phyloP scores from a whole-genome alignment of 495 filamentous ascomycete genomes.

The Tuber borchii region DNA sequence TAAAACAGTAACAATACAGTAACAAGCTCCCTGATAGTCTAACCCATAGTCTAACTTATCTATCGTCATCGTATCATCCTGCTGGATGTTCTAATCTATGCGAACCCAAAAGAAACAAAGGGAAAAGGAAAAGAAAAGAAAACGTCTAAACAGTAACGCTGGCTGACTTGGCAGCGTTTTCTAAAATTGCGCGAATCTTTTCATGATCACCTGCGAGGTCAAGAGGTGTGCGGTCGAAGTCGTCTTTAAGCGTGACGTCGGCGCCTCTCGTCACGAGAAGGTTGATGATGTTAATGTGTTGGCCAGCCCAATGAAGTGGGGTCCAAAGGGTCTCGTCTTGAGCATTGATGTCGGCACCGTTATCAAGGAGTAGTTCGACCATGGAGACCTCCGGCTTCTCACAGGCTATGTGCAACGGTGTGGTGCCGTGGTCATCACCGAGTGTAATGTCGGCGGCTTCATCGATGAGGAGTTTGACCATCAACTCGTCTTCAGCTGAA shows the following conservation, averaged over 20 bases:
- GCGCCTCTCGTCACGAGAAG: neutral
- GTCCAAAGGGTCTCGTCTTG: neutral
- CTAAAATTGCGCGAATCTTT: neutral
- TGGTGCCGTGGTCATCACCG: neutral
- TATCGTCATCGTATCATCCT: neutral
- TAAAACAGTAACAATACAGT: neutral
- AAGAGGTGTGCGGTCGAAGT: neutral
- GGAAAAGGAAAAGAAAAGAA: neutral
- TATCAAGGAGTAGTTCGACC: neutral
- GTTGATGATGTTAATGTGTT: neutral
- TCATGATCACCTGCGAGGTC: neutral
- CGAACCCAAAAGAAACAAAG: neutral
- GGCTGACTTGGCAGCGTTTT: neutral
- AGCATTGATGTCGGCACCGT: neutral
- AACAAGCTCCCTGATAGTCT: neutral
- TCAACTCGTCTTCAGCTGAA: neutral
- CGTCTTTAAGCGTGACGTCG: neutral
- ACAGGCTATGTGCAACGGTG: neutral
- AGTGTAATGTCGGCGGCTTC: neutral
- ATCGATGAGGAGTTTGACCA: neutral
- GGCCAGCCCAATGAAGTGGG: neutral
- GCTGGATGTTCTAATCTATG: neutral
- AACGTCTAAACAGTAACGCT: neutral
- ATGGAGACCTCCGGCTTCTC: neutral
- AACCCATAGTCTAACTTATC: neutral